Evolutionary conservation across 108 stramenopile species (phyloP), one percentile per base, ranked within the genome.

Genomic region (Fragilaria radians): DNA sequence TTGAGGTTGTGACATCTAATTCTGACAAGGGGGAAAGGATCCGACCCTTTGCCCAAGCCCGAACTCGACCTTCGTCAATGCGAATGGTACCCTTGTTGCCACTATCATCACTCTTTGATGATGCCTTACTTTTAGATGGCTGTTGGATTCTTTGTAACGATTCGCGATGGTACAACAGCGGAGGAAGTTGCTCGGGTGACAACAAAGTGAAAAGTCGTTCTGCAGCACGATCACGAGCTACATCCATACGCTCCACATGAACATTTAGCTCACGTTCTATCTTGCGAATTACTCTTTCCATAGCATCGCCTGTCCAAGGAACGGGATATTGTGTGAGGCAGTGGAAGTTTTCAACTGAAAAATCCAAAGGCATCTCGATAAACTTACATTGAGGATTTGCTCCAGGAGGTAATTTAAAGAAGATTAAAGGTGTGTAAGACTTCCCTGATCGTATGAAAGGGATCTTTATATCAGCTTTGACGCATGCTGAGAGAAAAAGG

Each of bases 21-120:
- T 68, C 75, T 26, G 67, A 34, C 9, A 45, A 27, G 36, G 68
- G 51, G 17, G 70, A 59, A 54, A 90, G 54, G 42, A 79, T 58
- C 42, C 86, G 60, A 28, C 82, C 86, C 71, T 88, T 85, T 29
- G 81, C 82, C 84, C 83, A 88, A 3, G 83, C 82, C 28, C 83
- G 71, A 1, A 91, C 70, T 29, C 82, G 57, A 36, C 74, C 67
- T 45, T 62, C 68, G 53, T 74, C 64, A 32, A 72, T 66, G 1
- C 19, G 33, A 25, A 61, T 46, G 1, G 47, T 24, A 3, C 19
- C n/a, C 36, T n/a, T 5, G n/a, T n/a, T n/a, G n/a, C n/a, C n/a
- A n/a, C n/a, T n/a, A n/a, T n/a, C n/a, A n/a, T n/a, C n/a, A n/a
- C n/a, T 32, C 32, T 21, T 21, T 45, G 45, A 32, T 63, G n/a